phyloP scores from a whole-genome alignment of 805 yeast genomes.

The Candida ulmi region DNA sequence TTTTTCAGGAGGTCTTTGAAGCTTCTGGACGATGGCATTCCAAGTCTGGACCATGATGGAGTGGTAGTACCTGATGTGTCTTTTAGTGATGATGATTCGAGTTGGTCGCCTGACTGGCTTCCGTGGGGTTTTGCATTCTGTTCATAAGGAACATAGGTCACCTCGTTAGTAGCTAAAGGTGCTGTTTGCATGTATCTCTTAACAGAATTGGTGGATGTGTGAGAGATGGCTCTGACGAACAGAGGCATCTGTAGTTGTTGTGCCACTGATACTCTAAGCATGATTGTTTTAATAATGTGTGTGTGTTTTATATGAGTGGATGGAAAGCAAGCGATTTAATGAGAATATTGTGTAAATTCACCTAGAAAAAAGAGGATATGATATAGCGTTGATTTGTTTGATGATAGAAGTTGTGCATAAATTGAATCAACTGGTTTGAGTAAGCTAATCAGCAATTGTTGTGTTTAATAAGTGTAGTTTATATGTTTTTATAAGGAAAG shows the following conservation, averaged over 20 bases:
- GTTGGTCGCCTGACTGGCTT: constrained; percentile 5
- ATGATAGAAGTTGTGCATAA: no score
- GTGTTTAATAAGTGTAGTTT: not conserved
- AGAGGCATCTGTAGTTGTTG: constrained; percentile 3
- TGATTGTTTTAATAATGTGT: not conserved
- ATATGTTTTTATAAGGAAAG: no score
- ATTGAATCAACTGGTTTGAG: no score
- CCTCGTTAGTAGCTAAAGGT: constrained; percentile 17
- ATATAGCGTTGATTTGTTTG: no score
- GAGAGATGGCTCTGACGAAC: constrained; percentile 10
- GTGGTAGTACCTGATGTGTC: not conserved
- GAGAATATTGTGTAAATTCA: no score
- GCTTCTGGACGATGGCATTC: constrained; percentile 21
- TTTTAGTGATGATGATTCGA: constrained; percentile 1
- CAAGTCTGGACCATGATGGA: constrained; percentile 21
- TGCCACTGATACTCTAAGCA: constrained; percentile 10
- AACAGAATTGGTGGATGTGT: constrained; percentile 11
- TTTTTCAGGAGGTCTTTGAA: constrained; percentile 21
- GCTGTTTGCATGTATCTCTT: constrained; percentile 27
- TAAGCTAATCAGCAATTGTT: not conserved
- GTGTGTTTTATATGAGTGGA: not conserved
- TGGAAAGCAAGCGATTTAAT: no score
- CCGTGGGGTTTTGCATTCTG: constrained; percentile 3
- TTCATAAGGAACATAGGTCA: constrained; percentile 10
- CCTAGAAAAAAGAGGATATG: no score